A percentile compares a stretch with the other conserved stretches of the same genome.
phyloP scores from a whole-genome alignment of 208 protist species.

The Acanthamoeba healyi region DNA sequence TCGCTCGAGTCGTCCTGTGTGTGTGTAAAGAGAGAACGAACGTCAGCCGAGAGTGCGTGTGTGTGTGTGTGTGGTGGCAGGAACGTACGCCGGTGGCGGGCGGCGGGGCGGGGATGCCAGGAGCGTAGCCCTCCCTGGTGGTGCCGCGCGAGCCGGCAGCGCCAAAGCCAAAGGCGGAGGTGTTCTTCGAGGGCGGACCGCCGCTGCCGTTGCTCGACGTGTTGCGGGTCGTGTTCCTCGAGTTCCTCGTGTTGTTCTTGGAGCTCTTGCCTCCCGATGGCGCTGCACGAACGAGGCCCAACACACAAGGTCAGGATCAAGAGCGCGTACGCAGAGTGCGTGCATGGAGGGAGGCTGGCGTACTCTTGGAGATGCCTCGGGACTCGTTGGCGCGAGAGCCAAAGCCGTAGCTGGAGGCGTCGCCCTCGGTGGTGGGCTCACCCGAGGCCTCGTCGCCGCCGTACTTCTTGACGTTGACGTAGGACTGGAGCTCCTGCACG shows the following conservation, averaged over 20 bases:
- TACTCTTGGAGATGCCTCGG: not conserved
- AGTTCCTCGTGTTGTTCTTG: slow-evolving; percentile 4
- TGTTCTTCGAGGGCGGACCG: not conserved
- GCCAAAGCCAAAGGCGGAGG: not conserved
- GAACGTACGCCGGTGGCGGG: too few species aligned
- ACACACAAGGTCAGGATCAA: too few species aligned
- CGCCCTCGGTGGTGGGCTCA: not conserved
- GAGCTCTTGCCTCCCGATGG: not conserved
- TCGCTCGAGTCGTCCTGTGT: not conserved
- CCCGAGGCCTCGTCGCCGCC: not conserved
- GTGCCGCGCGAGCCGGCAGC: not conserved
- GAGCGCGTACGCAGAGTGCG: too few species aligned
- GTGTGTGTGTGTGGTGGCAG: not conserved
- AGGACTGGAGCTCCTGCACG: not conserved
- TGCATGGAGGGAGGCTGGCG: not conserved
- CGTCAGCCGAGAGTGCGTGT: too few species aligned
- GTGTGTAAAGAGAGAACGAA: too few species aligned
- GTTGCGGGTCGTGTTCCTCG: not conserved
- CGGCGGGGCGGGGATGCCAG: not conserved
- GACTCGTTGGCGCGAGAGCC: not conserved
- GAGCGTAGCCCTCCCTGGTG: not conserved
- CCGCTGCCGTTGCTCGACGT: not conserved
- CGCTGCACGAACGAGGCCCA: too few species aligned
- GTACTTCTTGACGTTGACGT: slow-evolving; percentile 52
- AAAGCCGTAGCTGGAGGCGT: slow-evolving; percentile 8